These are phyloP conservation scores for Rhinocladiella similis DNA, from an alignment of 2,329 filamentous ascomycete species.

Conservation along the genomic window DNA sequence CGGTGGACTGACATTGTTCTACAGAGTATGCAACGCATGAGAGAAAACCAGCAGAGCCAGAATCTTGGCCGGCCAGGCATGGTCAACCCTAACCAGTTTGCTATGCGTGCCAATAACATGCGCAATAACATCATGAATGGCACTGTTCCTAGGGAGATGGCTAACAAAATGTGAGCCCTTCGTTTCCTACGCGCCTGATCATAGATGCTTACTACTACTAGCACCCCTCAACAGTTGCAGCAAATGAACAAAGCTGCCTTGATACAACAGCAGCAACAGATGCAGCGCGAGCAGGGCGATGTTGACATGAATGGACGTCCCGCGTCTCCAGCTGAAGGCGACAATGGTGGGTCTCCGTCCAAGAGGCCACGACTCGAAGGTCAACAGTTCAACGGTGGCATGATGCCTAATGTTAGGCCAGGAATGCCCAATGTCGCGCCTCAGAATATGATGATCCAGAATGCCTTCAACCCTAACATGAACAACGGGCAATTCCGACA, in stretches of 20 bases:
- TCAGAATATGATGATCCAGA: constrained; percentile 47
- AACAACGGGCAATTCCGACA: constrained; percentile 61
- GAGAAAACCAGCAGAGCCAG: constrained; percentile 75
- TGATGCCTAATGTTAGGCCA: constrained; percentile 74
- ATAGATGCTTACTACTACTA: constrained; percentile 10
- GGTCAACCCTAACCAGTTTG: constrained; percentile 57
- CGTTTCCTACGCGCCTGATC: background rate
- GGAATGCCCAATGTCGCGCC: constrained; percentile 59
- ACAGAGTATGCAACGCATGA: constrained; percentile 47
- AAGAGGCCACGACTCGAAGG: constrained; percentile 84
- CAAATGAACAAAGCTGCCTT: constrained; percentile 35
- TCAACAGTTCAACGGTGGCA: constrained; percentile 69
- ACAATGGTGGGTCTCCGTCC: constrained; percentile 88
- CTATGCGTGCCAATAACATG: constrained; percentile 57
- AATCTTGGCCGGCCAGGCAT: constrained; percentile 66
- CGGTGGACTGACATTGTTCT: constrained; percentile 18
- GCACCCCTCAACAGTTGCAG: constrained; percentile 29
- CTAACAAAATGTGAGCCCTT: constrained; percentile 24
- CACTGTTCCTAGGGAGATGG: constrained; percentile 21
- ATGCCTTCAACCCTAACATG: constrained; percentile 73
- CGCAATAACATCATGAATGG: constrained; percentile 28
- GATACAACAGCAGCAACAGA: constrained; percentile 65
- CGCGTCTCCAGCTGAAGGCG: constrained; percentile 76
- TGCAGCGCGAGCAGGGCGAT: constrained; percentile 86
- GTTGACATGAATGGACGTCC: constrained; percentile 84